Percentiles rank a stretch among this genome's conserved stretches.
phyloP scores from a whole-genome alignment of 78 protist species.

The Corallochytrium limacisporum region DNA sequence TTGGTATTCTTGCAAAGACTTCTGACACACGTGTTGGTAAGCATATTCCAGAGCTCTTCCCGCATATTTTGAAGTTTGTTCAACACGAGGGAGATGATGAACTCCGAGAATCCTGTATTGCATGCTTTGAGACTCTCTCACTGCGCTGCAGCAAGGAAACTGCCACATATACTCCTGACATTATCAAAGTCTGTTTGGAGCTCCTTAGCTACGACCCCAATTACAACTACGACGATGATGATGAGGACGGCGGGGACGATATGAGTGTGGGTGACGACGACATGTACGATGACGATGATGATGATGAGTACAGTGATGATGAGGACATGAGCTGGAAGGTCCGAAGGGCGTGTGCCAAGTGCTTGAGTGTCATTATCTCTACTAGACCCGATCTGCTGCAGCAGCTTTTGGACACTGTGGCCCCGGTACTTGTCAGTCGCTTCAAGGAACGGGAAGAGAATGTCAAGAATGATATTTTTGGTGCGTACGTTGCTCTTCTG shows the following conservation, averaged over 20 bases:
- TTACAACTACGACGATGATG: constrained; percentile 48
- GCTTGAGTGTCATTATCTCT: constrained; percentile 46
- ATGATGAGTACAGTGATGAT: constrained; percentile 62
- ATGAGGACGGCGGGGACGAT: constrained; percentile 25
- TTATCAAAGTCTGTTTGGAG: constrained; percentile 23
- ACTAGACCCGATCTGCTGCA: constrained; percentile 50
- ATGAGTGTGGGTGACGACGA: constrained; percentile 36
- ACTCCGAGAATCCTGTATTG: background rate
- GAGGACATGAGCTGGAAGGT: constrained; percentile 88
- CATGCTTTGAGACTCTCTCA: constrained; percentile 56
- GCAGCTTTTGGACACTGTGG: constrained; percentile 21
- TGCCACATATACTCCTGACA: constrained; percentile 17
- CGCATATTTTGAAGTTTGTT: background rate
- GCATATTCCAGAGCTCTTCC: constrained; percentile 18
- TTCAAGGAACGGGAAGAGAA: constrained; percentile 68
- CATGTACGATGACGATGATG: constrained; percentile 21
- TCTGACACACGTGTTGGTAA: constrained; percentile 1
- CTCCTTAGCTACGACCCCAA: constrained; percentile 74
- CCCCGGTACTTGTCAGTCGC: constrained; percentile 44
- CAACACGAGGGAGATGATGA: constrained; percentile 13
- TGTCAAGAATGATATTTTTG: constrained; percentile 31
- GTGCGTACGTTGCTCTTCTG: background rate
- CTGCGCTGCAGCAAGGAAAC: constrained; percentile 50
- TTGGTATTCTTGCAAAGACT: too few relatives aligned
- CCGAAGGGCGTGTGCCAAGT: constrained; percentile 45